Conservation (phyloP, 202 grass and related monocot species). For the Panicum virgatum region DNA sequence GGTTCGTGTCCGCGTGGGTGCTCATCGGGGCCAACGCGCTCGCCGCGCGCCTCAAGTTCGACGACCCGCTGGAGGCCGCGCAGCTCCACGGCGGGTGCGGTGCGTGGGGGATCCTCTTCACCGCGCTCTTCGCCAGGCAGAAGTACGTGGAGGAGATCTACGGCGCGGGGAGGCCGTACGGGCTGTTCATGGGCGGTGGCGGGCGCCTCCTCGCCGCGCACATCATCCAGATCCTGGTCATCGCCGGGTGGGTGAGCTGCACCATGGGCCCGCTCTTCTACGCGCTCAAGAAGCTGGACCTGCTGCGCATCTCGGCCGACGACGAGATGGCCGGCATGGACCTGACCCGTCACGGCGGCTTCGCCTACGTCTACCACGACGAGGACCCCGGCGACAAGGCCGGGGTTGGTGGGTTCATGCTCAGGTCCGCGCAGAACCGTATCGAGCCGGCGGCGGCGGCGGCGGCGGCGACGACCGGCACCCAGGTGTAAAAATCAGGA, state of each 20-base stretch:
- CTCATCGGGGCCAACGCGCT: slow-evolving; percentile 83
- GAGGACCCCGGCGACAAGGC: slow-evolving; percentile 52
- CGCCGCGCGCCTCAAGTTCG: slow-evolving; percentile 72
- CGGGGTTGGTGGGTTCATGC: slow-evolving; percentile 53
- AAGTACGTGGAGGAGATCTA: slow-evolving; percentile 82
- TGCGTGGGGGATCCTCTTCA: slow-evolving; percentile 93
- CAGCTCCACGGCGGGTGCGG: slow-evolving; percentile 94
- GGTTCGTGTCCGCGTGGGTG: slow-evolving; percentile 92
- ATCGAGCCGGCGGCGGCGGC: slow-evolving; percentile 56
- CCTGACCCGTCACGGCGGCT: slow-evolving; percentile 70
- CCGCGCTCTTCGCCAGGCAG: slow-evolving; percentile 69
- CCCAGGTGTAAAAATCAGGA: slow-evolving; percentile 32
- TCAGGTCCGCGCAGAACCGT: slow-evolving; percentile 55
- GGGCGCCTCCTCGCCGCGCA: slow-evolving; percentile 74
- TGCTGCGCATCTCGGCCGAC: slow-evolving; percentile 74
- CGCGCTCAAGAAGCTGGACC: slow-evolving; percentile 50
- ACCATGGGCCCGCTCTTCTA: slow-evolving; percentile 94
- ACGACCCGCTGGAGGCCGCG: slow-evolving; percentile 91
- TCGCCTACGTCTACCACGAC: slow-evolving; percentile 83
- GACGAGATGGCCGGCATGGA: slow-evolving; percentile 92
- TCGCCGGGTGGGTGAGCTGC: slow-evolving; percentile 66
- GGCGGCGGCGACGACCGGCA: background rate
- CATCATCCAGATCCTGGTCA: slow-evolving; percentile 69
- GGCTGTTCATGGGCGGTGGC: slow-evolving; percentile 93
- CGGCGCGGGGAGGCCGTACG: slow-evolving; percentile 59